Evolutionary conservation across 202 grass and related monocot genomes (phyloP), one percentile per base, ranked within the genome.

Genomic region (Alloteropsis angusta): DNA sequence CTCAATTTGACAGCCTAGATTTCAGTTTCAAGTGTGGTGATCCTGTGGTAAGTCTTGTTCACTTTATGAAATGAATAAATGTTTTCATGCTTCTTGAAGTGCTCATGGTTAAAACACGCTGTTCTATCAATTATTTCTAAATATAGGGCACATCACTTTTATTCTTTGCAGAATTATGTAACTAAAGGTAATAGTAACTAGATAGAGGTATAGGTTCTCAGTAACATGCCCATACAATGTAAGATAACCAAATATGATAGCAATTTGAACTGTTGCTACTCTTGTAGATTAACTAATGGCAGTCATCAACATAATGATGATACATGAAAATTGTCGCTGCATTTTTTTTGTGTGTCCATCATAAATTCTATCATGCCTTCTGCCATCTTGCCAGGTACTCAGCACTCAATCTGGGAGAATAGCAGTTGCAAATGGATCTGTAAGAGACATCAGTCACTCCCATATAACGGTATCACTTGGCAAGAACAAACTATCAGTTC

Each of bases 361-460:
- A 48, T 79, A 63, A 73, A 73, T 60, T 53, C 1, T 72, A n/a
- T 44, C n/a, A 43, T 9, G 13, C 59, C n/a, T 41, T 57, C 19
- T 83, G 16, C 49, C 42, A 56, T 45, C 64, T 56, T 56, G 60
- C 78, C 89, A 97, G 94, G 87, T 97, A 42, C 91, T 97, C 72
- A 97, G 91, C 87, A 97, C 89, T 38, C 80, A 90, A 85, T 89
- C 86, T 77, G 88, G 88, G 45, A 57, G 77, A 59, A 82, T 94
- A 90, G 85, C 87, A 71, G 85, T 97, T 92, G 89, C 94, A 56
- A 92, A 60, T 75, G 94, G 94, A 88, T 85, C 83, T 49, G 85
- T 97, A 81, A 90, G 56, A 82, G 94, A 94, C 60, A 90, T 94
- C 81, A 88, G 77, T 71, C 32, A 72, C 38, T 85, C 83, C 75